Evolutionary conservation across 768 basidiomycete species (phyloP).

Genomic region (Boletellus ananas): DNA sequence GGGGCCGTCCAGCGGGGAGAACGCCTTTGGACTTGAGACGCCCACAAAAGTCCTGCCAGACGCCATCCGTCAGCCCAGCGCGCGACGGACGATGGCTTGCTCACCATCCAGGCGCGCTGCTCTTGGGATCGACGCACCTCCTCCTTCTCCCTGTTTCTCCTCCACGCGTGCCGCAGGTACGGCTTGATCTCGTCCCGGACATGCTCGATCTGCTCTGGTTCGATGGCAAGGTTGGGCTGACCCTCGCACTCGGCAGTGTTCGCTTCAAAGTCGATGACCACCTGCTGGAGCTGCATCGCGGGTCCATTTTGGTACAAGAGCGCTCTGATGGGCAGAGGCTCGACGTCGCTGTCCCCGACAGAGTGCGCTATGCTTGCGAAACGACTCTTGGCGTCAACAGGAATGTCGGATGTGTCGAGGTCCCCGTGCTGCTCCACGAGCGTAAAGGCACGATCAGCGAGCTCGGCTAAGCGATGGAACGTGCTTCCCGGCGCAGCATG

Average conservation of each 20-base stretch:
- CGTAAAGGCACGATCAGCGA: constrained; percentile 18
- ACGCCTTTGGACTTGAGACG: constrained; percentile 12
- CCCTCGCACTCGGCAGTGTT: constrained; percentile 14
- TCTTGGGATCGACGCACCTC: constrained; percentile 2
- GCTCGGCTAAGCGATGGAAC: constrained; percentile 15
- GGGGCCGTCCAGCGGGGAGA: background rate
- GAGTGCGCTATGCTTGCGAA: constrained; percentile 16
- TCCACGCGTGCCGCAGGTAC: constrained; percentile 11
- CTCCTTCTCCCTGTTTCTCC: constrained; percentile 3
- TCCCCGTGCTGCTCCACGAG: constrained; percentile 7
- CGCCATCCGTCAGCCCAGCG: background rate
- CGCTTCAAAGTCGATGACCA: constrained; percentile 17
- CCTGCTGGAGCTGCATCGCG: constrained; percentile 4
- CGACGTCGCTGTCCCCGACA: background rate
- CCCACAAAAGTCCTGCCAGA: constrained; percentile 13
- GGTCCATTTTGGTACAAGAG: constrained; percentile 12
- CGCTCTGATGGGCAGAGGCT: constrained; percentile 10
- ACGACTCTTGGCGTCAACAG: constrained; percentile 5
- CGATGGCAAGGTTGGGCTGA: constrained; percentile 14
- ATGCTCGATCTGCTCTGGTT: constrained; percentile 16
- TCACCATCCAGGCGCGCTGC: constrained; percentile 13
- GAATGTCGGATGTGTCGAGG: background rate
- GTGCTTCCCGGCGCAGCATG: background rate
- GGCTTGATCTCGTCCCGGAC: constrained; percentile 13
- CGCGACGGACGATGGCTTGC: background rate